These are phyloP conservation scores for Amaranthus cruentus DNA, from an alignment of 148 eudicot genomes.

Conservation along the genomic window DNA sequence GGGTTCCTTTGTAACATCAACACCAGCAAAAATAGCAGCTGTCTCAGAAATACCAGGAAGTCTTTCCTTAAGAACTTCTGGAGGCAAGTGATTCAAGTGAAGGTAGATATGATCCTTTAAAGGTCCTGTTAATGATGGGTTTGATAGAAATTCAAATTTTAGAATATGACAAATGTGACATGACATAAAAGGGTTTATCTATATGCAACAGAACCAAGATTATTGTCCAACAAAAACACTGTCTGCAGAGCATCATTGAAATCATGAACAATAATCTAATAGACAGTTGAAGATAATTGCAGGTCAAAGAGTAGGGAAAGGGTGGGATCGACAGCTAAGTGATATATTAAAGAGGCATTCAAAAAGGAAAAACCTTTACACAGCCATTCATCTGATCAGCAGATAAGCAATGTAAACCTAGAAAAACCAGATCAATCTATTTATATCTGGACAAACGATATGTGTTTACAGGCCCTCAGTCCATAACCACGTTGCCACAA, in stretches of 20 bases:
- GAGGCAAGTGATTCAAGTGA: conserved; percentile 96
- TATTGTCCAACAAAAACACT: background rate
- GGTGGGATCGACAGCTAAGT: background rate
- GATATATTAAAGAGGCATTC: background rate
- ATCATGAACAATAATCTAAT: too few species aligned
- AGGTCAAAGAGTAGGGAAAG: background rate
- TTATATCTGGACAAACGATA: background rate
- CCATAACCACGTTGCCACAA: background rate
- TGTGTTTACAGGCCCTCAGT: background rate
- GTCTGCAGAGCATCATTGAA: background rate
- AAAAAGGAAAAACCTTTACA: background rate
- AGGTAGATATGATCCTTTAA: conserved; percentile 95
- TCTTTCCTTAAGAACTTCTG: conserved; percentile 96
- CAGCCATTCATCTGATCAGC: background rate
- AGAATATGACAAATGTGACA: background rate
- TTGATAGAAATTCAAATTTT: background rate
- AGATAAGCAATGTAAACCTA: background rate
- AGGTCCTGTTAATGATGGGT: conserved; percentile 50
- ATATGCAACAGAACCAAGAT: background rate
- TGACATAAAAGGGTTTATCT: background rate
- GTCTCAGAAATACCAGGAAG: conserved; percentile 99
- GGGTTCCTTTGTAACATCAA: conserved; percentile 98
- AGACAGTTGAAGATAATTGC: too few species aligned
- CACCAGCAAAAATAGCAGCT: conserved; percentile 98
- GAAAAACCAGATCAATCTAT: background rate